phyloP scores from a whole-genome alignment of 495 filamentous ascomycete genomes.

The Filosporella fistucella region DNA sequence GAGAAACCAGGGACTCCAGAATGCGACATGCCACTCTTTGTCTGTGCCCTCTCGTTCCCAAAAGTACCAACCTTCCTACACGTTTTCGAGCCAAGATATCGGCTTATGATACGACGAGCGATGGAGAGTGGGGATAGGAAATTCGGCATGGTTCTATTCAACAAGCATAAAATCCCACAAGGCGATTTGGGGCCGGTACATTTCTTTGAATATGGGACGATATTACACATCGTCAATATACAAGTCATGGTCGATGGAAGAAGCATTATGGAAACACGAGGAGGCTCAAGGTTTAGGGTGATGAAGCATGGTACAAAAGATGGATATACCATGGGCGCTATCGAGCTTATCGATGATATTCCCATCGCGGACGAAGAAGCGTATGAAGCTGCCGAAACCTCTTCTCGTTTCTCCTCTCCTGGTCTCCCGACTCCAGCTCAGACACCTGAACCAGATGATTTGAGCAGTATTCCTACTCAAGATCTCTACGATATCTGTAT shows the following conservation, averaged over 20 bases:
- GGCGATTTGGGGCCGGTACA: constrained; percentile 45
- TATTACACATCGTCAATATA: constrained; percentile 67
- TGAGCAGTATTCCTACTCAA: constrained; percentile 63
- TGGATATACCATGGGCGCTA: constrained; percentile 70
- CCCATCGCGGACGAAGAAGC: constrained; percentile 76
- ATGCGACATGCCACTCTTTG: constrained; percentile 59
- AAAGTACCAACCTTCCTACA: constrained; percentile 80
- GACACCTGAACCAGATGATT: constrained; percentile 23
- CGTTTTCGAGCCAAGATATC: constrained; percentile 88
- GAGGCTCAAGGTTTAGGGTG: constrained; percentile 71
- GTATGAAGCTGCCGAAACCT: constrained; percentile 60
- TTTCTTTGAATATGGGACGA: constrained; percentile 74
- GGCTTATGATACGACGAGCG: constrained; percentile 79
- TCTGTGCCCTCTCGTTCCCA: constrained; percentile 78
- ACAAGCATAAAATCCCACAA: constrained; percentile 48
- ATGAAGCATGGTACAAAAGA: constrained; percentile 58
- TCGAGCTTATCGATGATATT: constrained; percentile 74
- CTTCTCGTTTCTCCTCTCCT: constrained; percentile 13
- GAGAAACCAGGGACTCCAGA: constrained; percentile 43
- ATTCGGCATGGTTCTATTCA: constrained; percentile 83
- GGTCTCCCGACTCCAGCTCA: neutral
- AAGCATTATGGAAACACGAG: constrained; percentile 72
- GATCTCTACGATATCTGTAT: constrained; percentile 59
- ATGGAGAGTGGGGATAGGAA: constrained; percentile 61
- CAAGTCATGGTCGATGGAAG: constrained; percentile 75